These are phyloP conservation scores for Gossypium ekmanianum DNA, from an alignment of 345 rosid species.

Conservation along the genomic window DNA sequence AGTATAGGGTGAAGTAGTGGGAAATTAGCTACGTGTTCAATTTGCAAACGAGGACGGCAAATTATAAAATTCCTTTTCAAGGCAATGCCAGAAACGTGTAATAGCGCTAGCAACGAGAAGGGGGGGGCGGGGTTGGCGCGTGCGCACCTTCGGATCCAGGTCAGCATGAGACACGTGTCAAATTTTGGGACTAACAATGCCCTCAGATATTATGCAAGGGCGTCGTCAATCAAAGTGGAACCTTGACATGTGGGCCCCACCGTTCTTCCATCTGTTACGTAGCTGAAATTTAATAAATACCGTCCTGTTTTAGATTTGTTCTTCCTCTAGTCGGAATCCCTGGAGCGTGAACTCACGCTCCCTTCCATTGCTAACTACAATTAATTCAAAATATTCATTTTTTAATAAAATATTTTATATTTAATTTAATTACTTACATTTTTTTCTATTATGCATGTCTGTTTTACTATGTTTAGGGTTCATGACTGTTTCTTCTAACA, in stretches of 20 bases:
- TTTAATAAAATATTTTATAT: too few relatives aligned
- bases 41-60: conserved; percentile 12
- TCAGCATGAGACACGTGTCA: conserved; percentile 34
- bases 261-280: conserved; percentile 19
- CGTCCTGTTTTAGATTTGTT: not conserved
- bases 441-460: too few relatives aligned
- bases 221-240: conserved; percentile 5
- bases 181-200: not conserved
- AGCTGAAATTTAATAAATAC: conserved; percentile 13
- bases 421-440: too few relatives aligned
- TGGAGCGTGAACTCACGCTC: not conserved
- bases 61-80: not conserved
- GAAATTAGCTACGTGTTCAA: conserved; percentile 5
- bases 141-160: conserved; percentile 31
- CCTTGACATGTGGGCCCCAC: conserved; percentile 19
- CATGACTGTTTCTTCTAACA: fast-evolving
- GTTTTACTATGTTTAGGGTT: too few relatives aligned
- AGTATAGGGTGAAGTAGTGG: not conserved
- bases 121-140: not conserved
- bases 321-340: not conserved
- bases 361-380: not conserved
- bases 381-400: too few relatives aligned
- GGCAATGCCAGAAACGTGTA: conserved; percentile 24
- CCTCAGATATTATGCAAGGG: conserved; percentile 27
- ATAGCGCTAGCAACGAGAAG: not conserved